Evolutionary conservation across 148 eudicot genomes (phyloP).

Genomic region (Rhododendron ferrugineum): DNA sequence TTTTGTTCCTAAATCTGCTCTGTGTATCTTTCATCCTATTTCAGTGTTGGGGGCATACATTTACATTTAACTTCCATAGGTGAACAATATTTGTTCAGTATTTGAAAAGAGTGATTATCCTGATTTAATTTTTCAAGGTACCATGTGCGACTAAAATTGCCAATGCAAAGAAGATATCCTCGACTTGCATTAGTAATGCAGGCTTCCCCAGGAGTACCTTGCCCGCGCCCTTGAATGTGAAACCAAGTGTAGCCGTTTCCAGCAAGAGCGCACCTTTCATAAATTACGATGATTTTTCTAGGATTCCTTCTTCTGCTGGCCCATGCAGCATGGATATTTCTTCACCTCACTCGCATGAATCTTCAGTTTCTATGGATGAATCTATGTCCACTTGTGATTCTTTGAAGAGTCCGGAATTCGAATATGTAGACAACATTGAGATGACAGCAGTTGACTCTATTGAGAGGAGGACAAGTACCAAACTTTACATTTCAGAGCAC

Average conservation of each 20-base stretch:
- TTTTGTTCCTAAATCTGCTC: not conserved
- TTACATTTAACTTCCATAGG: not conserved
- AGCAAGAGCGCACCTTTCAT: constrained; percentile 23
- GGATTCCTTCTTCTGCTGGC: constrained; percentile 24
- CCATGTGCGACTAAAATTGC: constrained; percentile 46
- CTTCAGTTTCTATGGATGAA: constrained; percentile 67
- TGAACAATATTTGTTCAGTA: not conserved
- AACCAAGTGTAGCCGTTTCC: constrained; percentile 30
- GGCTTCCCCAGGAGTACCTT: constrained; percentile 29
- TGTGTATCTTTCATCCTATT: not conserved
- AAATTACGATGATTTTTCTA: constrained; percentile 34
- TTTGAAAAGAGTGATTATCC: constrained; percentile 1
- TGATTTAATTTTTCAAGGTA: constrained; percentile 32
- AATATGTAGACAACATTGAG: constrained; percentile 65
- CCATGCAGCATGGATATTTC: constrained; percentile 44
- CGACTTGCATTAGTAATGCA: constrained; percentile 24
- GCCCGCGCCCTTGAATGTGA: constrained; percentile 30
- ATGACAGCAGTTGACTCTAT: constrained; percentile 52
- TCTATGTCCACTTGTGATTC: constrained; percentile 79
- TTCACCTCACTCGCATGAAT: constrained; percentile 44
- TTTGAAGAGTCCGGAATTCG: constrained; percentile 78
- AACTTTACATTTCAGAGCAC: constrained; percentile 56
- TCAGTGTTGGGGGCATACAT: not conserved
- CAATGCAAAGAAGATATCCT: constrained; percentile 50
- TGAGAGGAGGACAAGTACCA: constrained; percentile 54